Evolutionary conservation across 495 filamentous ascomycete genomes (phyloP).

Genomic region (Xylaria scruposa): DNA sequence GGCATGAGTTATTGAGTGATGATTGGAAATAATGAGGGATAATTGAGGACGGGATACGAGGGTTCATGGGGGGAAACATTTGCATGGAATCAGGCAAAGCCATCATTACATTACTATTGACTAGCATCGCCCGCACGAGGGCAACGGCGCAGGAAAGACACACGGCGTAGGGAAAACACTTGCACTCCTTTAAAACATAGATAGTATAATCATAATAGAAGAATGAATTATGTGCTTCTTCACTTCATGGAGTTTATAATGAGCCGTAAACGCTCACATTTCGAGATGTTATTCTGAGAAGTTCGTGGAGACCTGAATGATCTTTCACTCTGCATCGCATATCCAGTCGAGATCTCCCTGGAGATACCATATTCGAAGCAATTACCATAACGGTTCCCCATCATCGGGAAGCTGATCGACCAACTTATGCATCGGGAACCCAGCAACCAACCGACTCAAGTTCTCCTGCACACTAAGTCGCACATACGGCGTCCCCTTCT

Average conservation of each 20-base stretch:
- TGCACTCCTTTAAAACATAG: constrained; percentile 20
- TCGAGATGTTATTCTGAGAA: no score
- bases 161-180: not conserved
- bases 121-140: constrained; percentile 23
- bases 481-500: constrained; percentile 52
- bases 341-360: not conserved
- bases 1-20: not conserved
- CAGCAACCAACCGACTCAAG: constrained; percentile 44
- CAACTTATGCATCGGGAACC: constrained; percentile 32
- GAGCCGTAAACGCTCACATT: no score
- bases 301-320: no score
- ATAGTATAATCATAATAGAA: constrained; percentile 11
- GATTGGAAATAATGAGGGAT: not conserved
- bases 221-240: not conserved
- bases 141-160: constrained; percentile 16
- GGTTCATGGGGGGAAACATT: not conserved
- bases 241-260: not conserved
- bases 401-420: constrained; percentile 53
- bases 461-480: constrained; percentile 52
- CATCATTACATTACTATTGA: constrained; percentile 11
- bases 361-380: not conserved
- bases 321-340: not conserved
- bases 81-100: constrained; percentile 15
- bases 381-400: constrained; percentile 33
- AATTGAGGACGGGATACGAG: not conserved